Evolutionary conservation across 2,329 filamentous ascomycete species (phyloP).

Genomic region (Thyridium curvatum): DNA sequence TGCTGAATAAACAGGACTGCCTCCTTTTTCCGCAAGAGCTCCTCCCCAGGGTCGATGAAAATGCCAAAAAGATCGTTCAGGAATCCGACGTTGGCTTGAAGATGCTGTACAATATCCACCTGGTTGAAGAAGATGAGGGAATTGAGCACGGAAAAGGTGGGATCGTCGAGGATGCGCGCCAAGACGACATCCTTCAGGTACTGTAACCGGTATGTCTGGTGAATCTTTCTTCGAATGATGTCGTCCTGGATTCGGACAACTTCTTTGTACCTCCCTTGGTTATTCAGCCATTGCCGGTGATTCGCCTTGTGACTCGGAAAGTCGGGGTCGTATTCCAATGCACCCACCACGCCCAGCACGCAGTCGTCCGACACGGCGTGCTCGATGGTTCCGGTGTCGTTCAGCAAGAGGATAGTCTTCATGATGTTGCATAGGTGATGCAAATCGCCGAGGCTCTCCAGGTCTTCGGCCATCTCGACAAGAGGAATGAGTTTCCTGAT

Average conservation of each 20-base stretch:
- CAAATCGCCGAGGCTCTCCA: conserved; percentile 79
- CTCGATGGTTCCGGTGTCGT: conserved; percentile 93
- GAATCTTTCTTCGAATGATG: conserved; percentile 80
- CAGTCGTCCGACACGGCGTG: conserved; percentile 85
- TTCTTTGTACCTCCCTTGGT: conserved; percentile 89
- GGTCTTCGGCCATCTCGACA: conserved; percentile 82
- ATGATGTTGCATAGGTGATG: conserved; percentile 95
- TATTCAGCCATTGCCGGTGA: conserved; percentile 85
- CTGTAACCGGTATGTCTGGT: conserved; percentile 90
- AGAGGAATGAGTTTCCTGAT: conserved; percentile 81
- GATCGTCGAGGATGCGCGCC: conserved; percentile 91
- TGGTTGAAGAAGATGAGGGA: conserved; percentile 99
- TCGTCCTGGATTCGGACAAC: conserved; percentile 88
- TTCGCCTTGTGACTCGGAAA: conserved; percentile 97
- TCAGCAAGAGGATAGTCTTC: conserved; percentile 91
- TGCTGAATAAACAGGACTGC: conserved; percentile 96
- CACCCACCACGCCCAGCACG: conserved; percentile 87
- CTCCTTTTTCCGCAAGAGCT: conserved; percentile 76
- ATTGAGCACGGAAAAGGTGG: conserved; percentile 95
- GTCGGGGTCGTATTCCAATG: conserved; percentile 95
- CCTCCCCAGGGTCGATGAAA: conserved; percentile 60
- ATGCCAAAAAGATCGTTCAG: conserved; percentile 83
- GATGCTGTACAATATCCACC: conserved; percentile 91
- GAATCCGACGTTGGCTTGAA: conserved; percentile 76
- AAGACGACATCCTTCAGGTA: conserved; percentile 98